These are phyloP conservation scores for Sporothrix pallida DNA, from an alignment of 2,329 filamentous ascomycete genomes.

Conservation along the genomic window DNA sequence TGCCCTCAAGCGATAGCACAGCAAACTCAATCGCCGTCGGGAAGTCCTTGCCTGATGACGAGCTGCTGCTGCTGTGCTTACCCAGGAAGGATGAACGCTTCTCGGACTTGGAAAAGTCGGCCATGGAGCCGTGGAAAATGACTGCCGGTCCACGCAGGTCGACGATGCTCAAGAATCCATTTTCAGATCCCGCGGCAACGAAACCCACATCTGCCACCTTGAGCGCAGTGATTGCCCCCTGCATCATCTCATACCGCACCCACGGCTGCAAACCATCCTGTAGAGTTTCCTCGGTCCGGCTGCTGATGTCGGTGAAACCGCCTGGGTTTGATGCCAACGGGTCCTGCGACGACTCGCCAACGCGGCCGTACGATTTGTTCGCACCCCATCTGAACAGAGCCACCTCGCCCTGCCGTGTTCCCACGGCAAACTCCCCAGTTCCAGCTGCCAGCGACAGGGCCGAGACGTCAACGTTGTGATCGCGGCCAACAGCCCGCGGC, in stretches of 20 bases:
- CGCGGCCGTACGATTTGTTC: constrained; percentile 74
- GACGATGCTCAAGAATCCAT: constrained; percentile 78
- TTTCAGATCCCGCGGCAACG: constrained; percentile 82
- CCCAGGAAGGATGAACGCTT: constrained; percentile 76
- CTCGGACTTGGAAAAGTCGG: constrained; percentile 76
- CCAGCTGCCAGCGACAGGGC: constrained; percentile 79
- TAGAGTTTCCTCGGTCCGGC: constrained; percentile 72
- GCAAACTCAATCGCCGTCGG: constrained; percentile 86
- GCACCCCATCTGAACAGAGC: constrained; percentile 86
- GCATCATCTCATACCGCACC: constrained; percentile 80
- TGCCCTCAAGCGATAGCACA: constrained; percentile 90
- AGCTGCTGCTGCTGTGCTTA: constrained; percentile 49
- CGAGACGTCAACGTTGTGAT: constrained; percentile 75
- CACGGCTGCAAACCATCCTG: constrained; percentile 74
- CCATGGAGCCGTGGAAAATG: constrained; percentile 75
- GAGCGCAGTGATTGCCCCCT: constrained; percentile 78
- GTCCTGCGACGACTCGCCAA: constrained; percentile 46
- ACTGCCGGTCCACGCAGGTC: constrained; percentile 87
- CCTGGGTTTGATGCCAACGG: constrained; percentile 64
- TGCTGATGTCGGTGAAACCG: constrained; percentile 74
- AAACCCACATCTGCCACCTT: constrained; percentile 94
- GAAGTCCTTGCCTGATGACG: constrained; percentile 64
- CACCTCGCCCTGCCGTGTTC: constrained; percentile 81
- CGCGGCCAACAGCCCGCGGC: constrained; percentile 79
- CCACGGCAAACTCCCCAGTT: constrained; percentile 84